Base-by-base conservation (phyloP, 306 rosid genomes). In the Vigna trinervia region DNA sequence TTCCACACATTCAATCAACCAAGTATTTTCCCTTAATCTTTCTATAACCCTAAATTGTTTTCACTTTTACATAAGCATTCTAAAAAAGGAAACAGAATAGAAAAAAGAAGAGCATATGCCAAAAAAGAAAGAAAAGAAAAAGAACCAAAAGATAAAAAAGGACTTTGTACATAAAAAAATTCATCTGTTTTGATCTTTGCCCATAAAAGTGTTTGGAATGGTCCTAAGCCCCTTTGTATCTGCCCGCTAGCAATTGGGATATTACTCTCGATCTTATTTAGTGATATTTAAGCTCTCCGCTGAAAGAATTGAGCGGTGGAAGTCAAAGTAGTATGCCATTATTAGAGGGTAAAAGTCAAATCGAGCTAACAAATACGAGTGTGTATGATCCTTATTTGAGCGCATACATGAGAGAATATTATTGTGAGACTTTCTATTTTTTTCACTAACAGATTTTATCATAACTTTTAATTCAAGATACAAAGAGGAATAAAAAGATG, bases 361-460 rank as follows among this genome's bases (percentile, higher is more conserved):
- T 59, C 17, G 12, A 12, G 39, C 32, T 8, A 26, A 12, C 10
- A 59, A 12, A 26, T 58, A 58, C 2, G 9, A 23, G 38, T 28
- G 65, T 59, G 39, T 39, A 39, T 28, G 38, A 58, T 58, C n/a
- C 26, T 58, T 58, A 58, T 58, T 58, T 58, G 17, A 57, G 64
- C 26, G 15, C 36, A 57, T 58, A 10, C n/a, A 12, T 7, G 2
- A 2, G 9, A 12, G 9, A 58, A 26, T 58, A 58, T 5, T 58
- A 58, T 58, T 58, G 64, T 58, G 17, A 28, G 41, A 28, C 39
- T 59, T 28, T 23, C n/a, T 11, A 5, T 57, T 59, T 59, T 59
- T 41, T 59, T 59, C 39, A 28, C 65, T 59, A 59, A 59, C 65
- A 60, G 66, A 60, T 60, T 60, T 60, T 60, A 60, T 13, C 19